Base-by-base conservation (phyloP, 2,329 filamentous ascomycete species). In the Phyllosticta capitalensis region DNA sequence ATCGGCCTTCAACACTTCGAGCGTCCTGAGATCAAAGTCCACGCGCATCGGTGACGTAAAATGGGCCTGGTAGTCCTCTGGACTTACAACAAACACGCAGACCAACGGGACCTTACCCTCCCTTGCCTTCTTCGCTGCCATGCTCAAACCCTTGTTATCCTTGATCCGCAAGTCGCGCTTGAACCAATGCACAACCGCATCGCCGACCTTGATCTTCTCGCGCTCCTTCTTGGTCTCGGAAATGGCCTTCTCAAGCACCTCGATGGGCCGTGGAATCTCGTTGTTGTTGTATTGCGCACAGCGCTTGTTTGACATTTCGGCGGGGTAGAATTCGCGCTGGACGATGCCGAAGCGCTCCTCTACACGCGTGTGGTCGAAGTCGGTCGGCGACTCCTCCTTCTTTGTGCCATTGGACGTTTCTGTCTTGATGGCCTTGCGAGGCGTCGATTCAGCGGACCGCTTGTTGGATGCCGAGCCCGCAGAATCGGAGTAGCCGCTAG, bases 141-240 rank as follows among this genome's bases (percentile, higher is more conserved):
- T 72, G 33, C 81, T 79, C 22, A 96, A 72, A 0, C 83, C 83
- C 9, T 82, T 86, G 69, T 95, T 96, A 70, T 96, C 92, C 0
- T 75, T 72, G 1, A 81, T 78, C 2, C 91, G 81, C 55, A 95
- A 74, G 70, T 96, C 92, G 67, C 83, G 84, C 74, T 94, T 95
- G 77, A 92, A 96, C 91, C 91, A 96, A 73, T 95, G 89, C 0
- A 95, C 82, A 0, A 95, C 86, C 0, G 85, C 83, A 17, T 82
- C 76, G 28, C 82, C 81, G 0, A 79, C 75, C 1, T 74, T 63
- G 12, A 88, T 79, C 1, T 75, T 71, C 26, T 78, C 75, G 9
- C 88, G 80, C 38, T 73, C 70, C 0, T 73, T 66, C 2, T 78
- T 73, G 0, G 90, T 94, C 1, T 85, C 81, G 22, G 78, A 69